phyloP scores from a whole-genome alignment of 2,329 filamentous ascomycete genomes.

The Aureobasidium sp. region DNA sequence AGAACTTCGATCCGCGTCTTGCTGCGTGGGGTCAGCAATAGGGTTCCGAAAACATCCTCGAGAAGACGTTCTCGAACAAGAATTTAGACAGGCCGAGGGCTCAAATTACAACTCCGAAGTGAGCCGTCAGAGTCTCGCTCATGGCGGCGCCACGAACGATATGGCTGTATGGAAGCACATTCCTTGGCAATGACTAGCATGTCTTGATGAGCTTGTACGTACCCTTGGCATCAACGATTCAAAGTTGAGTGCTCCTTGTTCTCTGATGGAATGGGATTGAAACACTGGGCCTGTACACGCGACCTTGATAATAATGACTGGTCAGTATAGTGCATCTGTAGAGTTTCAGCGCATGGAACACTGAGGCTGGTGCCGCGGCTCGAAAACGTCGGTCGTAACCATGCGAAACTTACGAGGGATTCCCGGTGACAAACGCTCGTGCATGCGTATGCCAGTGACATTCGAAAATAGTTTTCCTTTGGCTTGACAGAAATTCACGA shows the following conservation, averaged over 20 bases:
- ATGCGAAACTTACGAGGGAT: background rate
- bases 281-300: background rate
- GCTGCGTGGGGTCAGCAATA: background rate
- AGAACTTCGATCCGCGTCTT: background rate
- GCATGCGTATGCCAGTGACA: background rate
- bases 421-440: background rate
- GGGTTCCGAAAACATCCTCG: background rate
- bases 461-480: background rate
- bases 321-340: background rate
- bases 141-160: background rate
- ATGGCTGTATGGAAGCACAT: background rate
- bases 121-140: background rate
- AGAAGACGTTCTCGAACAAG: background rate
- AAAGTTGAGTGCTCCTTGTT: background rate
- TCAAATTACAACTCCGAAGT: background rate
- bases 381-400: background rate
- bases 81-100: background rate
- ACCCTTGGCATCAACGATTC: background rate
- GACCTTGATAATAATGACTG: background rate
- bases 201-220: background rate
- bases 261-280: background rate
- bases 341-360: background rate
- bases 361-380: background rate
- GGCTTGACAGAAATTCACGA: background rate
- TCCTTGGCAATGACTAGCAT: background rate